A percentile compares a stretch with the other conserved stretches of the same genome.
Evolutionary conservation across 2,329 filamentous ascomycete genomes (phyloP).

Genomic region (Alternaria triticimaculans): DNA sequence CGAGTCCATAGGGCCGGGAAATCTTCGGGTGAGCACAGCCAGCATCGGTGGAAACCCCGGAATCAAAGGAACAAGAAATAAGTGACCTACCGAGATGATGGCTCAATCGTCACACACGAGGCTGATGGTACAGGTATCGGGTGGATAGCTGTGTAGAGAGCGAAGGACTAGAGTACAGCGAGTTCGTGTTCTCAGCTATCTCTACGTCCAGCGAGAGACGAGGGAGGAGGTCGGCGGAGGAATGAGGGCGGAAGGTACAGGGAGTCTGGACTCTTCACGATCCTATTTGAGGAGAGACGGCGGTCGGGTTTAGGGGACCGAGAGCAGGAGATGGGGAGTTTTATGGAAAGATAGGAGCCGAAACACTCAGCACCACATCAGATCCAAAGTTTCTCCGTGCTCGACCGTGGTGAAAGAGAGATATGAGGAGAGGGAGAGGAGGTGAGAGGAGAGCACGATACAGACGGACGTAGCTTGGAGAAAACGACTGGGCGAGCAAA

Average conservation of each 20-base stretch:
- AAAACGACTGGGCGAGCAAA: constrained; percentile 45
- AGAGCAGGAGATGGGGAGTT: constrained; percentile 46
- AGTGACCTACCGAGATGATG: constrained; percentile 34
- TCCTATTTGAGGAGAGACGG: constrained; percentile 46
- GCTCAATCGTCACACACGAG: constrained; percentile 32
- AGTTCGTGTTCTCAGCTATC: constrained; percentile 32
- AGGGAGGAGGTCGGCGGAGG: constrained; percentile 22
- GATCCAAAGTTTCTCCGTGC: constrained; percentile 47
- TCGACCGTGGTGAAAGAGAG: constrained; percentile 45
- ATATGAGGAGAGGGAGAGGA: constrained; percentile 36
- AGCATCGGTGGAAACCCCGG: neutral
- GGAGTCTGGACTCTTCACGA: constrained; percentile 39
- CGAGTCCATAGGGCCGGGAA: neutral
- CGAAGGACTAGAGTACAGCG: constrained; percentile 45
- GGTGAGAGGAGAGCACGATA: constrained; percentile 38
- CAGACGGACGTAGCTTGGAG: constrained; percentile 45
- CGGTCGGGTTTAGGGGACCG: constrained; percentile 43
- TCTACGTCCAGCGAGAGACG: constrained; percentile 42
- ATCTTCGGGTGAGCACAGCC: neutral
- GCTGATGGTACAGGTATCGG: constrained; percentile 34
- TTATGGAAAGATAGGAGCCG: constrained; percentile 45
- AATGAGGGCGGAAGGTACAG: constrained; percentile 37
- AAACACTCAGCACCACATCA: constrained; percentile 48
- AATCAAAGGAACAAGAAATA: constrained; percentile 19
- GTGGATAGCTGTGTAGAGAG: constrained; percentile 48